These are phyloP conservation scores for Cyphellophora attinorum DNA, from an alignment of 2,329 filamentous ascomycete genomes.

Conservation along the genomic window DNA sequence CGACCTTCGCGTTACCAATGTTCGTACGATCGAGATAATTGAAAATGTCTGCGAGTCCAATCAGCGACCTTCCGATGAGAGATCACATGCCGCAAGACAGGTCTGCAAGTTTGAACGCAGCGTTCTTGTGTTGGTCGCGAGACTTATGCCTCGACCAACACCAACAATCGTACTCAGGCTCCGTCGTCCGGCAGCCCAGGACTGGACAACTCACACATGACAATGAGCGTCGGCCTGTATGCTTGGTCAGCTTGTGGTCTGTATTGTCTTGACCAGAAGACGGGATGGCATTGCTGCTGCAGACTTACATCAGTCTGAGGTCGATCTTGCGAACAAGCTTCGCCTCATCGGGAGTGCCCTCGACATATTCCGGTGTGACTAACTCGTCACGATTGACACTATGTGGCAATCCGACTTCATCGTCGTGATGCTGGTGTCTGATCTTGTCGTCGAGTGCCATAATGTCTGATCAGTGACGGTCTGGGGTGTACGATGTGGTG, in stretches of 20 bases:
- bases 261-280: slow-evolving; percentile 34
- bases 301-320: slow-evolving; percentile 35
- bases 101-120: no score
- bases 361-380: slow-evolving; percentile 20
- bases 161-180: no score
- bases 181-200: no score
- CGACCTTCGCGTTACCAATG: slow-evolving; percentile 31
- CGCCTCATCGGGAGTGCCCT: slow-evolving; percentile 30
- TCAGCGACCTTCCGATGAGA: slow-evolving; percentile 38
- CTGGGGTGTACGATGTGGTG: no score
- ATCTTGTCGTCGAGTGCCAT: slow-evolving; percentile 7
- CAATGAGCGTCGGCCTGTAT: no score
- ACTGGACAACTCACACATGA: no score
- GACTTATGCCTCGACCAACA: no score
- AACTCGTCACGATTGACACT: slow-evolving; percentile 5
- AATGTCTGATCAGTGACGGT: no score
- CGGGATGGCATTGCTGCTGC: no score
- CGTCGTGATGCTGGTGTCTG: slow-evolving; percentile 4
- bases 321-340: slow-evolving; percentile 39
- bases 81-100: no score
- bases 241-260: no score
- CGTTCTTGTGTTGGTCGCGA: no score
- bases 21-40: slow-evolving; percentile 37
- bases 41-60: slow-evolving; percentile 32
- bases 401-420: slow-evolving; percentile 4